Evolutionary conservation across 176 grass and related monocot genomes (phyloP), one percentile per base, ranked within the genome.

Genomic region (Areca catechu): DNA sequence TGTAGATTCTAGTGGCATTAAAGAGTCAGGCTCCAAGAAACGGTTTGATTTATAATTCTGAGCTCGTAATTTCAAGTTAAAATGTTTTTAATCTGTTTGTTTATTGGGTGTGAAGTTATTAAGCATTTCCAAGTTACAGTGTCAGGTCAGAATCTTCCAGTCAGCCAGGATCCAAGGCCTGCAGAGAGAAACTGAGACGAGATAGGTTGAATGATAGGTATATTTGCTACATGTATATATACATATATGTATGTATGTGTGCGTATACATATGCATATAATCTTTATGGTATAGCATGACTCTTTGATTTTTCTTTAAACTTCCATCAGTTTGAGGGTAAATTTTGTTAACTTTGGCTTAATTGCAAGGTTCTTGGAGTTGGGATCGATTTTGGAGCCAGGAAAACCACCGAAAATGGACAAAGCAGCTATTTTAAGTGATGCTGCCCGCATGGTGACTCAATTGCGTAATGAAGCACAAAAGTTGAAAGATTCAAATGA

Each of bases 121-220:
- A 67, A 59, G 15, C 23, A 68, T 56, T 29, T 67, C 58, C 70
- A 63, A 22, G 15, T 57, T 80, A 51, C 61, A 98, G 93, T 68
- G 68, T 72, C 63, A 98, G 88, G 76, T 74, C 78, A 57, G 88
- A 98, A 74, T 62, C 59, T 60, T 72, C 61, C 24, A 20, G 63
- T 60, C 81, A 77, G 60, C 88, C 88, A 54, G 85, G 78, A 60
- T 80, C 87, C 55, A 98, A 98, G 88, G 93, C 93, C 63, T 92
- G 84, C 70, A 83, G 88, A 65, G 93, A 98, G 63, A 98, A 98
- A 66, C 29, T 89, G 50, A 89, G 93, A 77, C 76, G 93, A 75
- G 93, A 92, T 69, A 90, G 82, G 51, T 70, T 98, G 66, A 98
- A 98, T 4, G 81, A 98, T 71, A 88, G 84, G 94, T 93, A 50